A percentile compares a stretch with the other conserved stretches of the same genome.
phyloP scores from a whole-genome alignment of 345 rosid genomes.

The Syzygium aromaticum region DNA sequence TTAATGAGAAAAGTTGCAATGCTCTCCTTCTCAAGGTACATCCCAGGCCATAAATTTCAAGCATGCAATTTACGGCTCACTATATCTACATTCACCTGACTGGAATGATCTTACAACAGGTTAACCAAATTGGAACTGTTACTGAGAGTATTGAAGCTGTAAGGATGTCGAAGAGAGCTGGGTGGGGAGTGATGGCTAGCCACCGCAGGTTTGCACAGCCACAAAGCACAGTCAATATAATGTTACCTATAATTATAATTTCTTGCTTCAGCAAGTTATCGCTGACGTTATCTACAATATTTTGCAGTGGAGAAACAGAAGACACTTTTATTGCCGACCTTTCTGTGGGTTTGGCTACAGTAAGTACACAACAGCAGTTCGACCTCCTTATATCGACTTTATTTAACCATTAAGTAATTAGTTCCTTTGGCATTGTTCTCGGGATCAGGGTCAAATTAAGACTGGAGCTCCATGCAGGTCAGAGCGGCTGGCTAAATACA shows the following conservation, averaged over 20 bases:
- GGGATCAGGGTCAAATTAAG: slow-evolving; percentile 85
- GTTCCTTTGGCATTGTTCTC: neutral
- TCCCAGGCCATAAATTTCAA: neutral
- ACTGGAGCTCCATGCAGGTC: slow-evolving; percentile 99
- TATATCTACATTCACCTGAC: neutral
- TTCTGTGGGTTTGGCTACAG: slow-evolving; percentile 91
- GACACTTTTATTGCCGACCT: slow-evolving; percentile 97
- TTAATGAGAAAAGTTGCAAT: slow-evolving; percentile 76
- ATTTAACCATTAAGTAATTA: neutral
- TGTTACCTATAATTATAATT: neutral
- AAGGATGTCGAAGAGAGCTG: slow-evolving; percentile 93
- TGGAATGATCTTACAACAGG: slow-evolving; percentile 27
- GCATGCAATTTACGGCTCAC: neutral
- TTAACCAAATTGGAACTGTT: slow-evolving; percentile 94
- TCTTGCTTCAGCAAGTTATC: neutral
- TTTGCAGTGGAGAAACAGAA: slow-evolving; percentile 87
- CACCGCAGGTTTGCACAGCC: slow-evolving; percentile 42
- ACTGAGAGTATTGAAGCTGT: slow-evolving; percentile 99
- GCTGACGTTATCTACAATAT: neutral
- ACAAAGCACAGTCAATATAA: neutral
- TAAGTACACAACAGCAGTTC: slow-evolving; percentile 1
- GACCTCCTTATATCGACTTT: neutral
- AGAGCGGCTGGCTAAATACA: slow-evolving; percentile 93
- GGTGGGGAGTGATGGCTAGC: slow-evolving; percentile 99
- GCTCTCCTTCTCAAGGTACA: slow-evolving; percentile 92